Evolutionary conservation across 352 stramenopile genomes (phyloP), one percentile per base, ranked within the genome.

Genomic region (Pythium rishiriense): DNA sequence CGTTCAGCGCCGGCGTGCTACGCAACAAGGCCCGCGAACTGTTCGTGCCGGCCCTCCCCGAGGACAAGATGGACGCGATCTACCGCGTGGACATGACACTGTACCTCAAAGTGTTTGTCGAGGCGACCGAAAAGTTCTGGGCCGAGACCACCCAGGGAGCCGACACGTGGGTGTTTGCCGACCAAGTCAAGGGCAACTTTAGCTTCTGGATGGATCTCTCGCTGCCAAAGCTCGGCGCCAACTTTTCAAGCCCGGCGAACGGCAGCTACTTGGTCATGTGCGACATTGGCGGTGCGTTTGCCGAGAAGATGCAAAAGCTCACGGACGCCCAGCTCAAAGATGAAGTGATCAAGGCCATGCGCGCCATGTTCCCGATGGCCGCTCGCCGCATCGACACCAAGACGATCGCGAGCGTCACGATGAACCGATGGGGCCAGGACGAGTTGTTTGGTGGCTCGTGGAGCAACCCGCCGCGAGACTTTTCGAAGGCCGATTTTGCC

Each of bases 21-120:
- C 33, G 31, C n/a, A 47, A 58, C 50, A 42, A 45, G 19, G 50
- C 50, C n/a, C 50, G 31, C 7, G 37, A 42, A 19, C n/a, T 58
- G 19, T 58, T 58, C 15, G 37, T 21, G 19, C 50, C 50, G 8
- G 4, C 4, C 2, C 50, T 58, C 1, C 50, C 50, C 4, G 50
- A 58, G 12, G 50, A 46, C 22, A 58, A 58, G 21, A 19, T 58
- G 15, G 50, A 58, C 22, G 50, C 50, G 50, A 58, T 58, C 50
- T 45, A 35, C 29, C 50, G 50, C 15, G 50, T 58, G 4, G 50
- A 47, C 31, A 58, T 58, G 50, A 58, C 50, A 33, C 35, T 58
- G n/a, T 58, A 46, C 50, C 35, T 58, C n/a, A 58, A 58, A 17
- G 50, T 58, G 28, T 58, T 58, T 33, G 31, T 58, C 9, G 50